A percentile compares a stretch with the other conserved stretches of the same genome.
phyloP scores from a whole-genome alignment of 106 monocot species.

The Acorus calamus region DNA sequence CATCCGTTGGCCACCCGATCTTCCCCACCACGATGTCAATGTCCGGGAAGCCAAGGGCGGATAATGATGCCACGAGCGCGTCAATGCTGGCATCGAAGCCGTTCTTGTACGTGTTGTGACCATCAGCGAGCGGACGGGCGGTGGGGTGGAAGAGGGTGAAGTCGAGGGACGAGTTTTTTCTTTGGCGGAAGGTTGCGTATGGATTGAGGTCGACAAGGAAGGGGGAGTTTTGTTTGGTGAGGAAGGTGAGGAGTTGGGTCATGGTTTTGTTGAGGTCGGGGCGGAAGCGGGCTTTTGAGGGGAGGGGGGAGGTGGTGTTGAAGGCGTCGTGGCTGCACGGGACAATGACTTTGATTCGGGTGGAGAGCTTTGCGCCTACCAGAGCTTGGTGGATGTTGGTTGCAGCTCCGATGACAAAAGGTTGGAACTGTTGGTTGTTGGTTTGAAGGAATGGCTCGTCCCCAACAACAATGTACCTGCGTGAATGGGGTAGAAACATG shows the following conservation, averaged over 20 bases:
- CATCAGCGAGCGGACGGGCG: conserved; percentile 43
- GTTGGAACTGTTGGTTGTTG: conserved; percentile 42
- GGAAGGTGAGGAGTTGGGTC: conserved; percentile 61
- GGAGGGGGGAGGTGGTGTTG: conserved; percentile 40
- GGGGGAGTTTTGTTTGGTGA: conserved; percentile 50
- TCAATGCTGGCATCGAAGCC: conserved; percentile 62
- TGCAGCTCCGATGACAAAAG: conserved; percentile 60
- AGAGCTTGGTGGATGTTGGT: conserved; percentile 59
- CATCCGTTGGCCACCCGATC: conserved; percentile 93
- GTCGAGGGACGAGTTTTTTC: conserved; percentile 47
- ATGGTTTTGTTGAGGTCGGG: conserved; percentile 71
- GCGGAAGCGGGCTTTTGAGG: conserved; percentile 68
- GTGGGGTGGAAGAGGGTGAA: conserved; percentile 41
- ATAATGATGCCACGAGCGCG: conserved; percentile 42
- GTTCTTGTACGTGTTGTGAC: conserved; percentile 49
- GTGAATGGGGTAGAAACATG: neutral
- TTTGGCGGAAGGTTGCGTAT: conserved; percentile 38
- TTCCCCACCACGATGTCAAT: conserved; percentile 75
- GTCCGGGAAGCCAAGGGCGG: conserved; percentile 35
- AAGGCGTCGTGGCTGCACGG: conserved; percentile 66
- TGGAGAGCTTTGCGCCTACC: conserved; percentile 28
- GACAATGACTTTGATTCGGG: conserved; percentile 61
- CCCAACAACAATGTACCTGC: conserved; percentile 77
- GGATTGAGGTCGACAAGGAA: conserved; percentile 78
- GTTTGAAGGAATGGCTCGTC: conserved; percentile 78